Percentiles rank a stretch among this genome's conserved stretches.
These are phyloP conservation scores for Arxiozyma slooffiae DNA, from an alignment of 1,139 yeast species.

Conservation along the genomic window DNA sequence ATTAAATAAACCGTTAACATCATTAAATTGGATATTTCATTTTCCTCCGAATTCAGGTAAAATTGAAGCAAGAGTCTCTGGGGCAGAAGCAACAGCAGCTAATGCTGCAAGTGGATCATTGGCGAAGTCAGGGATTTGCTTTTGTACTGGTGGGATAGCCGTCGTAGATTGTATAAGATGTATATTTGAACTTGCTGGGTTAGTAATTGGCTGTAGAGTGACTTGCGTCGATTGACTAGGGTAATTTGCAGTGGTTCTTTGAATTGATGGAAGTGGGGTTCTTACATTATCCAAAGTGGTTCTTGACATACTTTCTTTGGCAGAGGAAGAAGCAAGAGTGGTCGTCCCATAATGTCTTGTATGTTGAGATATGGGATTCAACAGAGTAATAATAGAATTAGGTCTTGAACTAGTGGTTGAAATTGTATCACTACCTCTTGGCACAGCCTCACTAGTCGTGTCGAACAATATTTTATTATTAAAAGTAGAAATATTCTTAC, in stretches of 20 bases:
- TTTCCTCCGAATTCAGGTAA: neutral
- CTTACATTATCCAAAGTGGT: neutral
- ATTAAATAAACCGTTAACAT: neutral
- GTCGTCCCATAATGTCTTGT: slow-evolving; percentile 1
- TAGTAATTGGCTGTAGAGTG: neutral
- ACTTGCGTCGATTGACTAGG: neutral
- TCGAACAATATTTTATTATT: neutral
- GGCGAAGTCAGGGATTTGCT: slow-evolving; percentile 21
- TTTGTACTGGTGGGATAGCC: slow-evolving; percentile 4
- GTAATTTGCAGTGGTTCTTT: neutral
- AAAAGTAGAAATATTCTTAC: neutral
- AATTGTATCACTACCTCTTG: neutral
- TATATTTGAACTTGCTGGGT: neutral
- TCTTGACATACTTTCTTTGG: slow-evolving; percentile 3
- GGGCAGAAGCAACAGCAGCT: slow-evolving; percentile 32
- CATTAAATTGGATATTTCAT: neutral
- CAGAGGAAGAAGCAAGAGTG: neutral
- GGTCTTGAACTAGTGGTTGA: slow-evolving; percentile 9
- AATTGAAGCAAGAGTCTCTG: slow-evolving; percentile 20
- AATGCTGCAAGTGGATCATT: slow-evolving; percentile 31
- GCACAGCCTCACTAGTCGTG: neutral
- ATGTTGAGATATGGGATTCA: slow-evolving; percentile 15
- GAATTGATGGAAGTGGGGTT: neutral
- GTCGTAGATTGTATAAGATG: neutral
- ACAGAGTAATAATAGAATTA: slow-evolving; percentile 18